Evolutionary conservation across 257 asterid genomes (phyloP), one percentile per base, ranked within the genome.

Genomic region (Paulownia fortunei): DNA sequence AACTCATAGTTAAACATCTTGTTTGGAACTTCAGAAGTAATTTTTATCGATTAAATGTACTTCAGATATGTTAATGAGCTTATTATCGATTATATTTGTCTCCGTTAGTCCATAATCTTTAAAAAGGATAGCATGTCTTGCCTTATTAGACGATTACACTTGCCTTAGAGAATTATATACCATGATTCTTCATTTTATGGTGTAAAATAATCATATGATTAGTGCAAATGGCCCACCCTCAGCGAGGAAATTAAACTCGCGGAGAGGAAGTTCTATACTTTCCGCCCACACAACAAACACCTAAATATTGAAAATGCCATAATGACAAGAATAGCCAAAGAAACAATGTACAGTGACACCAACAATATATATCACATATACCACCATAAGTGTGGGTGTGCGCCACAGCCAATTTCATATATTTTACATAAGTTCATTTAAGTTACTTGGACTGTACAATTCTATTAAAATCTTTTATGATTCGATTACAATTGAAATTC

Each of bases 381-480:
- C 13, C 54, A 76, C 67, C 11, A 52, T 11, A 54, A 36, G 52
- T 6, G 72, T 6, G 47, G 44, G 13, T 26, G 41, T 41, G 44
- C 10, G 60, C 47, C 56, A 59, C 67, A 80, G 81, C 81, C 26
- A 46, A 63, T 62, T 62, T 69, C 24, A 44, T 5, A 39, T 69
- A 63, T 75, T 21, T 26, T 68, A 73, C 81, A 74, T 63, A 37
- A 64, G 73, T 73, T 56, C 79, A 80, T 68, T 65, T 46, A 19
- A 59, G 44, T 54, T 69, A 44, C 55, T 27, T 32, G 61, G 73
- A 55, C 87, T 84, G 84, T 82, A 82, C 90, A 87, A 21, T 72
- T 64, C 49, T 58, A 67, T 19, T 66, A 36, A 6, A 52, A 18
- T 39, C 4, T 65, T 32, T 10, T 49, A 69, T 55, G 42, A 68